Base-by-base conservation (phyloP, 306 rosid genomes). In the Vigna nakashimae region DNA sequence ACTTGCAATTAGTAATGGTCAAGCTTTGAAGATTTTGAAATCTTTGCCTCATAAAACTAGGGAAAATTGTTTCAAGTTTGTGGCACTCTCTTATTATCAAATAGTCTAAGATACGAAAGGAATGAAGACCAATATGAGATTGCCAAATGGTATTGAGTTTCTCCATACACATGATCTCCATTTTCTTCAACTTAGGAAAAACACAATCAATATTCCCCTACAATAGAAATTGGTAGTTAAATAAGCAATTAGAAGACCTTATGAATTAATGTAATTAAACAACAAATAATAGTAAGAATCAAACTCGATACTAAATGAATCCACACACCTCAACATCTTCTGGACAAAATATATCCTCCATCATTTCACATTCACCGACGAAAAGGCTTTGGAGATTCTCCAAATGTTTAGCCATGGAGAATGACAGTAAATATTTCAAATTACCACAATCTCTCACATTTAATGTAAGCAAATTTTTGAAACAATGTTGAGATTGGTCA, bases 141-240 rank as follows among this genome's bases (percentile, higher is more conserved):
- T 20, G 68, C 81, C 79, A 85, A 55, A 85, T 77, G 46, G 48
- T 28, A 6, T 51, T 50, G 51, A 81, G 58, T 6, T 4, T 38
- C 3, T 53, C 65, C 55, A 74, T 30, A 14, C 17, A 5, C 16
- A 16, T 17, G 22, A 85, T 4, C 9, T 9, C 8, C 51, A 81
- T 13, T 24, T 7, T 43, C 79, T 78, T 53, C 66, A 82, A 69
- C 32, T 66, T 73, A 0, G 83, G 73, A 42, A 82, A 82, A 4
- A 74, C 7, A 3, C 4, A 4, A 9, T 20, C 73, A 49, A 63
- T 6, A 45, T 26, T 46, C 28, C 73, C 55, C 9, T 32, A 26
- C 6, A 32, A n/a, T 15, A 36, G 2, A 46, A 60, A 20, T 4
- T 1, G 1, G 13, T 32, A 14, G 22, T 34, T 15, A 50, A 20